Evolutionary conservation across 306 rosid genomes (phyloP), one percentile per base, ranked within the genome.

Genomic region (Ammopiptanthus mongolicus): DNA sequence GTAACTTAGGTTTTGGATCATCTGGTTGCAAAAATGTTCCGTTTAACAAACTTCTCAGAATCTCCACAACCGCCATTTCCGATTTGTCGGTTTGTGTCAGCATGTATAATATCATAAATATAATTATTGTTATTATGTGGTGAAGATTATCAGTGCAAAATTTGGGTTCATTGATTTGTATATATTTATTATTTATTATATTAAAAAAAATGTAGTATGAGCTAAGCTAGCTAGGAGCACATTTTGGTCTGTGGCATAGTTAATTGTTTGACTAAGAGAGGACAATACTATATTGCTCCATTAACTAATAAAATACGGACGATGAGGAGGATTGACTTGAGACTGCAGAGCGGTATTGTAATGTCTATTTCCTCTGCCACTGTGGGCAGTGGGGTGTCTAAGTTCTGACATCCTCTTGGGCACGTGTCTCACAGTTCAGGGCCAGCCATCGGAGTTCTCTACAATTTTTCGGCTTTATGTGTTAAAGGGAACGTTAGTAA

Each of bases 21-120:
- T 73, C 81, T 52, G 70, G 37, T 74, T 9, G 68, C 75, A 33
- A 55, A 75, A 69, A 51, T 84, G 87, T 36, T 79, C 91, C 85
- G 88, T 84, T 82, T 76, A 75, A 67, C 71, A 36, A 76, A 76
- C 79, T 50, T 76, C 64, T 72, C 13, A 47, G 76, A 83, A 75
- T 84, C 88, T 68, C 73, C 37, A 31, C 82, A 84, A 89, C 86
- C 81, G 84, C 76, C 84, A 65, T 65, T 78, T 86, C 25, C 78
- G 74, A 88, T 85, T 84, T 88, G 97, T 86, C 93, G 87, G 91
- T 84, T 67, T 72, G 74, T 56, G 85, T 51, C 67, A 79, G 63
- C 41, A 2, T 58, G 17, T 29, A 76, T 58, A 79, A 55, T 79
- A 72, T 58, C 71, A 33, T 63, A 62, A n/a, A n/a, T n/a, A 15